Evolutionary conservation across 2,329 filamentous ascomycete species (phyloP).

Genomic region (Epichloe baconii): DNA sequence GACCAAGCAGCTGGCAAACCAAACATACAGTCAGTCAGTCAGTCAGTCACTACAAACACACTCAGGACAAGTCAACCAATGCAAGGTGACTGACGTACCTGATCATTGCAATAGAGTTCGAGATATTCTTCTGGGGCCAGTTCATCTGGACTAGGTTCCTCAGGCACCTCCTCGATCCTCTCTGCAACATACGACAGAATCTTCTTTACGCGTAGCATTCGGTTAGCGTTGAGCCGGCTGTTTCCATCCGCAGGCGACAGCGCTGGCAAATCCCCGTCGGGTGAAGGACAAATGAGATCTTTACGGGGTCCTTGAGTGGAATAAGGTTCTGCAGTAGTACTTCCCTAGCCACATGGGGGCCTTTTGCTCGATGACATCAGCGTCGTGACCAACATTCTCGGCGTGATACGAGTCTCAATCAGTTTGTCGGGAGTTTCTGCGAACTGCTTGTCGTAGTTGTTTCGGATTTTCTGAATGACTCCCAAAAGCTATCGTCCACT

Average conservation of each 20-base stretch:
- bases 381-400: constrained; percentile 60
- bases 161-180: constrained; percentile 62
- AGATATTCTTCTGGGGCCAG: constrained; percentile 84
- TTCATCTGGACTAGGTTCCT: constrained; percentile 43
- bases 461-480: constrained; percentile 57
- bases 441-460: constrained; percentile 58
- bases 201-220: constrained; percentile 93
- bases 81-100: constrained; percentile 40
- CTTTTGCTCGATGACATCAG: constrained; percentile 71
- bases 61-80: neutral
- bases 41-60: constrained; percentile 4
- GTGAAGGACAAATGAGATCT: constrained; percentile 87
- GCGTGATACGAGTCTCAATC: constrained; percentile 52
- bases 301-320: constrained; percentile 80
- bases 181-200: constrained; percentile 87
- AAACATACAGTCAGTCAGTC: neutral
- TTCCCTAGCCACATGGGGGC: constrained; percentile 86
- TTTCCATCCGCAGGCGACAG: constrained; percentile 68
- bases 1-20: constrained; percentile 45
- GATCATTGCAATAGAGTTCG: constrained; percentile 87
- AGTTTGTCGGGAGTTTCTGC: constrained; percentile 38
- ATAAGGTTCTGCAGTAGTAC: constrained; percentile 72
- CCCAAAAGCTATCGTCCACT: constrained; percentile 64
- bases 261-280: constrained; percentile 61
- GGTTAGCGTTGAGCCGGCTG: constrained; percentile 86